A percentile compares a stretch with the other conserved stretches of the same genome.
Conservation (phyloP, 768 basidiomycete genomes). For the Collybia mongolica region DNA sequence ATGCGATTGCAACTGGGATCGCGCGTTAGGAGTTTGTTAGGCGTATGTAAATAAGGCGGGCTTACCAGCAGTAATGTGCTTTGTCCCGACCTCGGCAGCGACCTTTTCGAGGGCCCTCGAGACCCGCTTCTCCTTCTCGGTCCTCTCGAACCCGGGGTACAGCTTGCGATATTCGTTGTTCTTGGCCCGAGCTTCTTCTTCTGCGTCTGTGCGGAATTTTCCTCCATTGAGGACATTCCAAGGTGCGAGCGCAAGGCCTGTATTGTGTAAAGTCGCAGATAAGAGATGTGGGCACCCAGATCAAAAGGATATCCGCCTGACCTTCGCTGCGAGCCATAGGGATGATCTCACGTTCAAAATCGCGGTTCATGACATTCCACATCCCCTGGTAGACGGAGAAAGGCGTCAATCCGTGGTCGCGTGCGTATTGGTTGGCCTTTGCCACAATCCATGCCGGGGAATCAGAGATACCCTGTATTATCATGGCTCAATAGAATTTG, state of each 20-base stretch:
- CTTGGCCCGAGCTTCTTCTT: conserved; percentile 19
- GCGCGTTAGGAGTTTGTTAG: conserved; percentile 10
- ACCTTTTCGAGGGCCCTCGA: conserved; percentile 35
- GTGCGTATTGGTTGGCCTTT: conserved; percentile 49
- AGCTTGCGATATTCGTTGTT: conserved; percentile 24
- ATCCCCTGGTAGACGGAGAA: conserved; percentile 54
- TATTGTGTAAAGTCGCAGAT: conserved; percentile 30
- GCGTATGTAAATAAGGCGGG: not conserved
- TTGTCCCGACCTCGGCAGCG: conserved; percentile 33
- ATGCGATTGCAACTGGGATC: conserved; percentile 47
- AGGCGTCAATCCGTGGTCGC: conserved; percentile 44
- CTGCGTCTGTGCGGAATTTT: conserved; percentile 51
- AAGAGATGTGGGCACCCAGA: no score
- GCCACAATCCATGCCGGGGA: conserved; percentile 50
- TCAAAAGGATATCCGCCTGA: conserved; percentile 15
- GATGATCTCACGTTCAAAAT: conserved; percentile 55
- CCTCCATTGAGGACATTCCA: conserved; percentile 23
- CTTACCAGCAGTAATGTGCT: conserved; percentile 27
- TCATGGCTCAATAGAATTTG: not conserved
- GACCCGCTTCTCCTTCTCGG: conserved; percentile 28
- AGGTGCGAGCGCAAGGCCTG: conserved; percentile 21
- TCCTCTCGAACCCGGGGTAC: conserved; percentile 29
- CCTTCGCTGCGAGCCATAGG: conserved; percentile 42
- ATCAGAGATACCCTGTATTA: conserved; percentile 35
- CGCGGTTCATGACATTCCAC: conserved; percentile 43